Percentiles rank a stretch among this genome's conserved stretches.
Evolutionary conservation across 768 basidiomycete genomes (phyloP).

Genomic region (Leccinum ochraceum): DNA sequence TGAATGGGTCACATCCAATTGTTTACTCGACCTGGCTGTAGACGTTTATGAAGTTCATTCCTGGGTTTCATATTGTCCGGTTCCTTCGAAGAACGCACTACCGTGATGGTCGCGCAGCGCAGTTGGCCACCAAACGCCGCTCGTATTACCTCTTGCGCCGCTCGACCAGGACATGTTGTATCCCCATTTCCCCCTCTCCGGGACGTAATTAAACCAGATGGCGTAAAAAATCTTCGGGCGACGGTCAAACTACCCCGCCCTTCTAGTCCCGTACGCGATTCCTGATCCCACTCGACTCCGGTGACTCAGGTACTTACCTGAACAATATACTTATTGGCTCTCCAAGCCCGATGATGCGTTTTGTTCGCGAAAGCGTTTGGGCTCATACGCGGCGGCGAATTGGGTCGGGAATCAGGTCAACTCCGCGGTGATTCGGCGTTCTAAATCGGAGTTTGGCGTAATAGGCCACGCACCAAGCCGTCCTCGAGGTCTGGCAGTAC

Average conservation of each 20-base stretch:
- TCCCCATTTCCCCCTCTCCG: background rate
- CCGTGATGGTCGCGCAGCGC: background rate
- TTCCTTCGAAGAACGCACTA: background rate
- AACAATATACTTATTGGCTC: background rate
- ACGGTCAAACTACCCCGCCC: background rate
- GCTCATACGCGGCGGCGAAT: background rate
- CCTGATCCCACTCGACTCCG: background rate
- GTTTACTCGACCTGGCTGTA: background rate
- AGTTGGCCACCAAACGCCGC: slow-evolving; percentile 11
- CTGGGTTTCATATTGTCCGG: background rate
- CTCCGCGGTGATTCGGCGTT: background rate
- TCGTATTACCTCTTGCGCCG: slow-evolving; percentile 8
- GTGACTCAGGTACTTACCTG: background rate
- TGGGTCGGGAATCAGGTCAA: too few relatives aligned
- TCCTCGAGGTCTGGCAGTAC: background rate
- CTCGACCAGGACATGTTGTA: background rate
- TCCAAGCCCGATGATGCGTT: background rate
- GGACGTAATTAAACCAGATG: slow-evolving; percentile 17
- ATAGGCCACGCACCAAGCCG: too few relatives aligned
- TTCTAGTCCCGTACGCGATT: slow-evolving; percentile 9
- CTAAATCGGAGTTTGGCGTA: background rate
- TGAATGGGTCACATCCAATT: background rate
- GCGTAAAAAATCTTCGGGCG: background rate
- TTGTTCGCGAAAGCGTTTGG: background rate
- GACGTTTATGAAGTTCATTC: slow-evolving; percentile 10